Conservation (phyloP, 169 alveolate genomes). For the Cryptosporidium baileyi region DNA sequence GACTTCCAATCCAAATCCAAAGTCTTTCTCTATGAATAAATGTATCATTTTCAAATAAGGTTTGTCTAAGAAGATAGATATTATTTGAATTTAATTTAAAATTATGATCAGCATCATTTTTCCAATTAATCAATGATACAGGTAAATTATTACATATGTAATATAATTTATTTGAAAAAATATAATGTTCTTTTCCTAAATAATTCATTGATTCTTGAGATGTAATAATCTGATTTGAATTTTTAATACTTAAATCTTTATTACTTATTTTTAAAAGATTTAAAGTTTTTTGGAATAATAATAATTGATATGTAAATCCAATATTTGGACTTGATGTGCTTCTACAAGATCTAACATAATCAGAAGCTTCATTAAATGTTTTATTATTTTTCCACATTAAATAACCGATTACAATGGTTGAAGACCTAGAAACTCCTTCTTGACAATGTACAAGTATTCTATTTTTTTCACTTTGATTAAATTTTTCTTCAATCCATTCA, state of each 20-base stretch:
- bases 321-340: slow-evolving; percentile 73
- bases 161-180: slow-evolving; percentile 12
- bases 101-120: background rate
- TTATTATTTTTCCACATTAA: slow-evolving; percentile 72
- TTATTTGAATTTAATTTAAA: background rate
- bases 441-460: slow-evolving; percentile 74
- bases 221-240: too few species aligned
- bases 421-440: slow-evolving; percentile 75
- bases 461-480: slow-evolving; percentile 17
- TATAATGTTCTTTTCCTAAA: slow-evolving; percentile 1
- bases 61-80: slow-evolving; percentile 31
- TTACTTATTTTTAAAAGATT: background rate
- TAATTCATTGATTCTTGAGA: background rate
- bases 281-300: slow-evolving; percentile 43
- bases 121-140: slow-evolving; percentile 36
- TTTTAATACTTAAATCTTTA: background rate
- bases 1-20: slow-evolving; percentile 66
- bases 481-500: slow-evolving; percentile 52
- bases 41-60: background rate
- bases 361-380: slow-evolving; percentile 72
- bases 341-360: slow-evolving; percentile 74
- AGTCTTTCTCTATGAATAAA: slow-evolving; percentile 3
- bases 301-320: slow-evolving; percentile 72
- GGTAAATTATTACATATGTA: slow-evolving; percentile 8
- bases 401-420: slow-evolving; percentile 74